Conservation (phyloP, 352 stramenopile species). For the Aphanomyces invadans region DNA sequence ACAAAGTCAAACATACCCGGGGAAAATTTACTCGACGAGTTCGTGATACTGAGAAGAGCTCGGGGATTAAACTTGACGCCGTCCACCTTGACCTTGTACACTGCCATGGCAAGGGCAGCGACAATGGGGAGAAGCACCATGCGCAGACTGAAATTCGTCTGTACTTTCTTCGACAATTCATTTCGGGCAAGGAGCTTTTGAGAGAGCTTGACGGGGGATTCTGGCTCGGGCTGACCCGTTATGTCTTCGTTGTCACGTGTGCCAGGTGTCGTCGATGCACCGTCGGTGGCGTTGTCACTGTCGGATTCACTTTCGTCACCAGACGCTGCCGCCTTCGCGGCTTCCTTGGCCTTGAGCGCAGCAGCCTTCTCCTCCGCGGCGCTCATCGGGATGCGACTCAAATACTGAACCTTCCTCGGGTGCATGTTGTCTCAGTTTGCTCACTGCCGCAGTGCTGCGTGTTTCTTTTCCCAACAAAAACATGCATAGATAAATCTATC, state of each 20-base stretch:
- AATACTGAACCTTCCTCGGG: slow-evolving; percentile 3
- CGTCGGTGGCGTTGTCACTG: not conserved
- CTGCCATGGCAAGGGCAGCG: not conserved
- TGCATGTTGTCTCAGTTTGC: not conserved
- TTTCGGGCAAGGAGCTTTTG: not conserved
- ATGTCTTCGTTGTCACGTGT: not conserved
- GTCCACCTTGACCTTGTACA: slow-evolving; percentile 22
- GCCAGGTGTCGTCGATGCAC: not conserved
- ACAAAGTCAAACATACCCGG: not conserved
- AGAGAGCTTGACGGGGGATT: not conserved
- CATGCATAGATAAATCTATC: not conserved
- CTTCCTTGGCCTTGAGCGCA: not conserved
- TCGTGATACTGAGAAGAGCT: not conserved
- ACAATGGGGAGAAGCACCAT: slow-evolving; percentile 18
- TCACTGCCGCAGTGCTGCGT: too few species aligned
- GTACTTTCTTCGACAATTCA: slow-evolving; percentile 10
- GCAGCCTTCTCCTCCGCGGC: slow-evolving; percentile 7
- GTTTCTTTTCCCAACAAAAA: too few species aligned
- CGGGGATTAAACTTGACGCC: slow-evolving; percentile 11
- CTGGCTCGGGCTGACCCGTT: not conserved
- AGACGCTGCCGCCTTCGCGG: not conserved
- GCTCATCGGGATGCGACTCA: slow-evolving; percentile 6
- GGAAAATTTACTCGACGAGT: not conserved
- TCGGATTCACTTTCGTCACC: not conserved
- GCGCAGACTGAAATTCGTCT: slow-evolving; percentile 22